These are phyloP conservation scores for Borealophlyctis nickersoniae DNA, from an alignment of 192 early-diverging fungal genomes.

Conservation along the genomic window DNA sequence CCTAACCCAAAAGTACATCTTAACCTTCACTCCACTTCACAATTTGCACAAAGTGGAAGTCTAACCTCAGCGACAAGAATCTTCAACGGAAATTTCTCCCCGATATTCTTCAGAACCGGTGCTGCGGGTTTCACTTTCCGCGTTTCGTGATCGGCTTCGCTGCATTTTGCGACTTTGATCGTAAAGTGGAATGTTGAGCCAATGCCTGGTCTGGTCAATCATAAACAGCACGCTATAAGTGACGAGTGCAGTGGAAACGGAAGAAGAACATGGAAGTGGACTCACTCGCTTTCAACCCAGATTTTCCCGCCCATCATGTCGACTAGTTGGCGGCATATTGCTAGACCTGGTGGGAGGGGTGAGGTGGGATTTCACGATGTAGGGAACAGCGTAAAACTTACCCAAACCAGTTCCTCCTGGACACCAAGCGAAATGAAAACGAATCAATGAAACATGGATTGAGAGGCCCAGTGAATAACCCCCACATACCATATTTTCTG, in stretches of 20 bases:
- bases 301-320: slow-evolving; percentile 67
- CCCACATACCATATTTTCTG: slow-evolving; percentile 78
- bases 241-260: not conserved
- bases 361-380: too few species aligned
- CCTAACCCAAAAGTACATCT: not conserved
- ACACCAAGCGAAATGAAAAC: not conserved
- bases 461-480: slow-evolving; percentile 51
- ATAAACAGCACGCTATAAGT: not conserved
- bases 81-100: not conserved
- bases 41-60: not conserved
- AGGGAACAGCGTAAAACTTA: too few species aligned
- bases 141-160: not conserved
- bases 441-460: not conserved
- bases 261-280: too few species aligned
- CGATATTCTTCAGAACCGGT: not conserved
- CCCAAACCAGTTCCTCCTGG: not conserved
- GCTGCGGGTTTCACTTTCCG: too few species aligned
- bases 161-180: slow-evolving; percentile 2
- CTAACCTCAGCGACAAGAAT: slow-evolving; percentile 6
- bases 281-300: slow-evolving; percentile 64
- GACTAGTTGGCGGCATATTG: slow-evolving; percentile 73
- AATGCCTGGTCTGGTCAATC: slow-evolving; percentile 41
- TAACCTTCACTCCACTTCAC: not conserved
- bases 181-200: slow-evolving; percentile 82
- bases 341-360: too few species aligned